Conservation (phyloP, 345 rosid species). For the Turnera subulata region DNA sequence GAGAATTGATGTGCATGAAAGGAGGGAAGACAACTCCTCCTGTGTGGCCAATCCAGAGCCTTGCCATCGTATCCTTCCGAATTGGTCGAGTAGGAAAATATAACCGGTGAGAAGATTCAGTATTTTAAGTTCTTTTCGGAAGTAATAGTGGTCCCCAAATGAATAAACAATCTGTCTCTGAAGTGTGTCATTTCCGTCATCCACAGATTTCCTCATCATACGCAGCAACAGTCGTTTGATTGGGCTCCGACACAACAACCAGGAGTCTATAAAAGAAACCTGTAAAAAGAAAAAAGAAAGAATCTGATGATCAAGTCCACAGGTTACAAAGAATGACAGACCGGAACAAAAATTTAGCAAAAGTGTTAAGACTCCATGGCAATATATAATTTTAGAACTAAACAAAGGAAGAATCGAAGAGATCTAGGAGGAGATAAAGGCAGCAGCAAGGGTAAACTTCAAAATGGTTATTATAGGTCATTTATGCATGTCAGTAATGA, state of each 20-base stretch:
- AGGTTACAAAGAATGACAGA: too few species aligned
- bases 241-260: constrained; percentile 61
- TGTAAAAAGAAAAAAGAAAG: constrained; percentile 23
- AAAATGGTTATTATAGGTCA: too few species aligned
- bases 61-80: constrained; percentile 91
- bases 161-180: constrained; percentile 69
- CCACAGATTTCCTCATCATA: constrained; percentile 50
- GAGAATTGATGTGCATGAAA: constrained; percentile 67
- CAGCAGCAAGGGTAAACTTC: background rate
- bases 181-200: constrained; percentile 35
- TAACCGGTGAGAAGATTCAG: constrained; percentile 94
- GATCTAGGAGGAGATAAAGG: background rate
- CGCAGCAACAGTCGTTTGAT: constrained; percentile 64
- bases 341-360: background rate
- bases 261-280: constrained; percentile 85
- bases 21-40: constrained; percentile 71
- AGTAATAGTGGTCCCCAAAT: constrained; percentile 86
- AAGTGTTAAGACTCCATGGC: background rate
- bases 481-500: too few species aligned
- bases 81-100: constrained; percentile 60
- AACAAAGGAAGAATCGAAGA: background rate
- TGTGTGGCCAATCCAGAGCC: constrained; percentile 71
- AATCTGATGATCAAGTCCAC: constrained; percentile 3
- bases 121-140: constrained; percentile 75
- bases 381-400: background rate